Evolutionary conservation across 345 rosid genomes (phyloP).

Genomic region (Aurinia saxatilis): DNA sequence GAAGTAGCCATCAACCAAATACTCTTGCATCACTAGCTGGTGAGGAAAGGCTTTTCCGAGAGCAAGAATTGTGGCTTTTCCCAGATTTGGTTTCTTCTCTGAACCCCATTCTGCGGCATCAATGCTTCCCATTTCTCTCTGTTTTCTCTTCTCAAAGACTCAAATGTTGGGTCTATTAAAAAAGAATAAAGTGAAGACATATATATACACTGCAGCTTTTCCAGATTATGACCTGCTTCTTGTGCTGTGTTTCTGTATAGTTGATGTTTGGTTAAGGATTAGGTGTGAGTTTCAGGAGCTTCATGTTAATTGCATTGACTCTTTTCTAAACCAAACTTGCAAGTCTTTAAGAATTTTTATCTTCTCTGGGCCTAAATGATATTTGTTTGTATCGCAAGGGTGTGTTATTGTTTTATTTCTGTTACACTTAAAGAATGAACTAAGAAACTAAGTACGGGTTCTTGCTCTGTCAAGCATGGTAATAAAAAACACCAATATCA

Average conservation of each 20-base stretch:
- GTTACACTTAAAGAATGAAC: neutral
- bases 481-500: neutral
- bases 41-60: conserved; percentile 92
- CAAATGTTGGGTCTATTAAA: conserved; percentile 3
- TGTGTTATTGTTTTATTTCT: neutral
- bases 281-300: conserved; percentile 34
- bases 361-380: neutral
- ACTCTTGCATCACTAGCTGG: conserved; percentile 96
- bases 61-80: conserved; percentile 83
- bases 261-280: conserved; percentile 37
- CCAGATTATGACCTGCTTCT: conserved; percentile 6
- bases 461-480: neutral
- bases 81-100: conserved; percentile 33
- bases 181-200: conserved; percentile 16
- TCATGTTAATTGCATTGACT: conserved; percentile 29
- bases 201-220: conserved; percentile 9
- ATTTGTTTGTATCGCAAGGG: neutral
- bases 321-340: neutral
- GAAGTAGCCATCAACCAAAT: conserved; percentile 87
- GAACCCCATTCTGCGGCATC: conserved; percentile 24
- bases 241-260: conserved; percentile 16
- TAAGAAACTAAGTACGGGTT: neutral
- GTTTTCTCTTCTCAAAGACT: conserved; percentile 3
- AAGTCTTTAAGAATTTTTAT: neutral
- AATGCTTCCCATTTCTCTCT: conserved; percentile 47